phyloP scores from a whole-genome alignment of 768 basidiomycete genomes.

The Imleria badia region DNA sequence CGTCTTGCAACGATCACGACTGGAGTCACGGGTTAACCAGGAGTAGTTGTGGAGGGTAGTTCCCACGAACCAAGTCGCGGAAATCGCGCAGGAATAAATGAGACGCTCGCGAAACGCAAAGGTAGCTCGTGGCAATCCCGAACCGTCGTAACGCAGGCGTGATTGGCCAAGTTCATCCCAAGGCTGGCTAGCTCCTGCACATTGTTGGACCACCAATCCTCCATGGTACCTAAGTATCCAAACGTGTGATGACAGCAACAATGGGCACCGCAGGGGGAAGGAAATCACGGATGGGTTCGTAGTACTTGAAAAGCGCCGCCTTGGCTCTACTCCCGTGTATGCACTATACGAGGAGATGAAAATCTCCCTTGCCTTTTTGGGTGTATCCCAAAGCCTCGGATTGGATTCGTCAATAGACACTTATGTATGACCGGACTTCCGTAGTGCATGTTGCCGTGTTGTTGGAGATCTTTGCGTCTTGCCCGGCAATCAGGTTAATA shows the following conservation, averaged over 20 bases:
- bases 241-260: too few species aligned
- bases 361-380: constrained; percentile 5
- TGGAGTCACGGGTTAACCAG: constrained; percentile 1
- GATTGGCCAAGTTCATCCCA: constrained; percentile 19
- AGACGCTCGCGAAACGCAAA: constrained; percentile 10
- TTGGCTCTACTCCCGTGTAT: constrained; percentile 22
- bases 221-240: too few species aligned
- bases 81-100: constrained; percentile 14
- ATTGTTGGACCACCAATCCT: too few species aligned
- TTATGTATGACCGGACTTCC: neutral
- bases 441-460: constrained; percentile 22
- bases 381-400: constrained; percentile 16
- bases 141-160: neutral
- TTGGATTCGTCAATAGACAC: constrained; percentile 10
- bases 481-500: constrained; percentile 21
- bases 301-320: constrained; percentile 15
- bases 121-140: constrained; percentile 3
- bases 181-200: constrained; percentile 1
- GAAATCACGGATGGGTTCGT: constrained; percentile 6
- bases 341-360: constrained; percentile 22
- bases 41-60: constrained; percentile 4
- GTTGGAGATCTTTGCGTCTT: constrained; percentile 17
- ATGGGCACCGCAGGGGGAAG: too few species aligned
- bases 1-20: neutral
- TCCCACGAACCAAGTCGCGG: constrained; percentile 13